These are phyloP conservation scores for Linderina pennispora DNA, from an alignment of 192 early-diverging fungal species.

Conservation along the genomic window DNA sequence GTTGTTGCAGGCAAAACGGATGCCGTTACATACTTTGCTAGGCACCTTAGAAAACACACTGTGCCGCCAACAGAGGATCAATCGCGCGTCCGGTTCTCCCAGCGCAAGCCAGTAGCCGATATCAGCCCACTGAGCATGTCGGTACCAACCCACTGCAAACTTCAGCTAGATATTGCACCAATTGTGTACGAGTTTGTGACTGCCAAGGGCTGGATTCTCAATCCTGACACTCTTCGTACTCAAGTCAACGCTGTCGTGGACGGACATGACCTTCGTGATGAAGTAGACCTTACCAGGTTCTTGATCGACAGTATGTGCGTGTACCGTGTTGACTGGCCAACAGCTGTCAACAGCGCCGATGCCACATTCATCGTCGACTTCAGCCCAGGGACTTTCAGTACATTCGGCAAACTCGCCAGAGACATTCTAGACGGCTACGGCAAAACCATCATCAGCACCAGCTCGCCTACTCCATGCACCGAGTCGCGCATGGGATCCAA, in stretches of 20 bases:
- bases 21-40: too few relatives aligned
- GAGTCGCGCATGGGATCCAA: conserved; percentile 48
- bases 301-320: conserved; percentile 23
- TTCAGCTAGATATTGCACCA: too few relatives aligned
- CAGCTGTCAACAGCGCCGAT: conserved; percentile 5
- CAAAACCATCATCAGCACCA: conserved; percentile 40
- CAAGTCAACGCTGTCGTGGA: conserved; percentile 11
- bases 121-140: too few relatives aligned
- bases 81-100: too few relatives aligned
- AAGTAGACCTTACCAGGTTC: conserved; percentile 7
- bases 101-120: too few relatives aligned
- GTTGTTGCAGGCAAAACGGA: too few relatives aligned
- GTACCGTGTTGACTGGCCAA: conserved; percentile 27
- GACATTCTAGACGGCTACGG: conserved; percentile 84
- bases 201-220: conserved; percentile 8
- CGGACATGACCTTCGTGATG: conserved; percentile 8
- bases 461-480: neutral
- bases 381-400: conserved; percentile 78
- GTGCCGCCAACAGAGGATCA: too few relatives aligned
- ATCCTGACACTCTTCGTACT: conserved; percentile 6
- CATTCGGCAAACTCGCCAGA: conserved; percentile 72
- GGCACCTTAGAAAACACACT: too few relatives aligned
- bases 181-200: too few relatives aligned
- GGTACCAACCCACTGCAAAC: too few relatives aligned
- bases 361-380: conserved; percentile 85